Conservation (phyloP, 139 green algal genomes). For the Haematococcus sp. region DNA sequence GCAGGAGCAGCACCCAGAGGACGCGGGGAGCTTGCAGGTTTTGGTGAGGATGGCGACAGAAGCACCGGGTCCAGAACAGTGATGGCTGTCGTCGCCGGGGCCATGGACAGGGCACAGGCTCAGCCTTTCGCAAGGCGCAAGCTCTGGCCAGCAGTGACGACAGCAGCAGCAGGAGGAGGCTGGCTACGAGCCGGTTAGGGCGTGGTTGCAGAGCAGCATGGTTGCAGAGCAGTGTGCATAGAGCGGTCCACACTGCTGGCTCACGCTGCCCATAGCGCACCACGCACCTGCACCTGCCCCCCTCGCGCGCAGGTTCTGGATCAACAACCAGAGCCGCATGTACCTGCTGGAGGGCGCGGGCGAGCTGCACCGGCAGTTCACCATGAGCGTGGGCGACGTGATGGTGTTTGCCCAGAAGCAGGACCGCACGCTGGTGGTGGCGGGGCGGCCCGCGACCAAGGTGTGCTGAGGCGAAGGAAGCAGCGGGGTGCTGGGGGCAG, state of each 20-base stretch:
- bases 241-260: too few relatives aligned
- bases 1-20: too few relatives aligned
- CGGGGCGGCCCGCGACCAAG: conserved; percentile 48
- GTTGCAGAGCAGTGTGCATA: too few relatives aligned
- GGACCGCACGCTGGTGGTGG: conserved; percentile 57
- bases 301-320: conserved; percentile 50
- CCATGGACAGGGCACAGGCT: too few relatives aligned
- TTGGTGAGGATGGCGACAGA: too few relatives aligned
- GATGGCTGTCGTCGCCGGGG: not conserved
- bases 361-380: conserved; percentile 59
- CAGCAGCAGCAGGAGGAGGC: too few relatives aligned
- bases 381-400: conserved; percentile 62
- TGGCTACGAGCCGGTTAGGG: too few relatives aligned
- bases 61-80: not conserved
- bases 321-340: conserved; percentile 72
- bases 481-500: too few relatives aligned
- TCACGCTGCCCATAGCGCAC: not conserved
- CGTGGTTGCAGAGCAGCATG: too few relatives aligned
- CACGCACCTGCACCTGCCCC: not conserved
- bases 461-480: conserved; percentile 9
- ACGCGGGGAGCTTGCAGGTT: too few relatives aligned
- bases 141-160: too few relatives aligned
- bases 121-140: too few relatives aligned
- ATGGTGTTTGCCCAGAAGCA: conserved; percentile 69
- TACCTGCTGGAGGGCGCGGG: conserved; percentile 66